Evolutionary conservation across 129 eudicot species (phyloP).

Genomic region (Saposhnikovia divaricata): DNA sequence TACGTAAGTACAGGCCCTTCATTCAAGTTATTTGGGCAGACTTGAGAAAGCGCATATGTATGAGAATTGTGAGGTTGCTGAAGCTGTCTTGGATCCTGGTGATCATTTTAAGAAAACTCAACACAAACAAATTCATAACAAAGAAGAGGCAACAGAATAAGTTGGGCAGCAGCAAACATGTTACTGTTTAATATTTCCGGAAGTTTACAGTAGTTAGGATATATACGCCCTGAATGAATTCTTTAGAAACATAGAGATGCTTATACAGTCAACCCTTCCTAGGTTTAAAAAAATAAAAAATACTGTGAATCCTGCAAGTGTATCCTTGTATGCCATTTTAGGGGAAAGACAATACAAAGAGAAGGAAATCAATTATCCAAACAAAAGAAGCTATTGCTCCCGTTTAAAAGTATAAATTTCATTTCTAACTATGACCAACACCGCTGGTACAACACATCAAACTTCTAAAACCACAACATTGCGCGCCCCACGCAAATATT

Average conservation of each 20-base stretch:
- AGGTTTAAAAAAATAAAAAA: neutral
- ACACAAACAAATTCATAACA: neutral
- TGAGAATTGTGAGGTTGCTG: constrained; percentile 79
- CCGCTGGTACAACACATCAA: neutral
- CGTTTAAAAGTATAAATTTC: neutral
- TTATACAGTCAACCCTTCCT: neutral
- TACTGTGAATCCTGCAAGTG: neutral
- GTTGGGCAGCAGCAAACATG: neutral
- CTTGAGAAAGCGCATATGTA: constrained; percentile 78
- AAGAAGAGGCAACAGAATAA: neutral
- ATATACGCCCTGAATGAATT: neutral
- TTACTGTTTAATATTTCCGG: neutral
- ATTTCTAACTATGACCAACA: neutral
- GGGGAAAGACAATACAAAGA: neutral
- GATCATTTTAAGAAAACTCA: constrained; percentile 33
- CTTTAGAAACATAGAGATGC: neutral
- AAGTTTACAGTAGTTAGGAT: neutral
- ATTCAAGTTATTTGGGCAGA: constrained; percentile 72
- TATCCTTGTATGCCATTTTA: neutral
- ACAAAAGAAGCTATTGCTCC: neutral
- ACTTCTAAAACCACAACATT: neutral
- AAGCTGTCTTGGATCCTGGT: constrained; percentile 65
- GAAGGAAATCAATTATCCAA: neutral
- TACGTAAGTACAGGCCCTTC: constrained; percentile 82
- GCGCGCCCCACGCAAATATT: neutral